Base-by-base conservation (phyloP, 164 flowering plant genomes). In the Echeveria elegans region DNA sequence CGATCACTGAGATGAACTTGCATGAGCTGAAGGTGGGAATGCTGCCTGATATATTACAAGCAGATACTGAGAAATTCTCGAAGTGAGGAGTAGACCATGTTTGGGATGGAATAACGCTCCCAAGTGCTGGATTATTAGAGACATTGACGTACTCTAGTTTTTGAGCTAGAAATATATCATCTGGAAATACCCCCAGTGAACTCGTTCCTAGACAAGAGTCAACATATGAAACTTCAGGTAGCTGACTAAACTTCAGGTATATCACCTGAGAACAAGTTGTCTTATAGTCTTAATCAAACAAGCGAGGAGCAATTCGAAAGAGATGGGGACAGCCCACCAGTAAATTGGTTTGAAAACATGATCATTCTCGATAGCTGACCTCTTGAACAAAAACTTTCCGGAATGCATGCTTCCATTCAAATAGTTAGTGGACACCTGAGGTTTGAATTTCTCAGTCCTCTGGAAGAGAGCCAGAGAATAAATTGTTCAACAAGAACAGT, bases 401-500 rank as follows among this genome's bases (percentile, higher is more conserved):
- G n/a, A n/a, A n/a, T n/a, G n/a, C n/a, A n/a, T n/a, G n/a, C n/a
- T n/a, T n/a, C 99, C 99, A 1, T 60, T 68, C 32, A 91, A 80
- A 60, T 69, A 66, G 76, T n/a, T n/a, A n/a, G n/a, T n/a, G n/a
- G n/a, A n/a, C n/a, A n/a, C 70, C 80, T 79, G 69, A 94, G 85
- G 56, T 87, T 86, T 50, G 88, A 84, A 72, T 82, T 81, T 65
- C 99, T 78, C 89, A 69, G 66, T 71, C 79, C 60, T 69, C 61
- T 6, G 99, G 99, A 64, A 94, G 86, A 41, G 81, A 66, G 11
- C 99, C 99, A 47, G 84, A 48, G 75, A 94, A 94, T 75, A 58
- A 78, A 77, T 91, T 94, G 85, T 79, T 83, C 99, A 97, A 94
- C 71, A 91, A 97, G 97, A 52, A 94, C 81, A 91, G 87, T 41